phyloP scores from a whole-genome alignment of 1,139 yeast species.

The Kodamaea sp. region DNA sequence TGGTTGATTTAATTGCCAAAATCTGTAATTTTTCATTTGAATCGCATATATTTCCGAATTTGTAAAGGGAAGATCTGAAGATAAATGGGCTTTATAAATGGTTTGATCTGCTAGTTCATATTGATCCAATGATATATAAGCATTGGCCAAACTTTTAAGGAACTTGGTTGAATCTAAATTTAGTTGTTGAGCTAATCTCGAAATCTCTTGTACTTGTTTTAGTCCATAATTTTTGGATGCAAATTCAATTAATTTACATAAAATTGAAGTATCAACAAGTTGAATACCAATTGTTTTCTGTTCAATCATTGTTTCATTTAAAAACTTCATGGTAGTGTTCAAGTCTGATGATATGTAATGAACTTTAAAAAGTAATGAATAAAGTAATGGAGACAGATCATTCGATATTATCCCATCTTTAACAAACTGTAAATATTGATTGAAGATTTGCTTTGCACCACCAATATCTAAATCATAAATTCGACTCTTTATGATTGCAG shows the following conservation, averaged over 20 bases:
- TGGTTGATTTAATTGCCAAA: conserved; percentile 22
- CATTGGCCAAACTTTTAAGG: conserved; percentile 18
- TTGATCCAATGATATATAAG: conserved; percentile 30
- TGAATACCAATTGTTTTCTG: conserved; percentile 16
- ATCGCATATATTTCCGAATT: conserved; percentile 25
- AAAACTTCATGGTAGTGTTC: conserved; percentile 36
- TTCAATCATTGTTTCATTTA: conserved; percentile 30
- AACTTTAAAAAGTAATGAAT: conserved; percentile 38
- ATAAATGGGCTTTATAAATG: conserved; percentile 28
- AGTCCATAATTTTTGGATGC: conserved; percentile 24
- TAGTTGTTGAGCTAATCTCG: conserved; percentile 18
- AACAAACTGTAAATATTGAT: conserved; percentile 16
- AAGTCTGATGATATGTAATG: conserved; percentile 37
- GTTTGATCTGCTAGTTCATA: conserved; percentile 32
- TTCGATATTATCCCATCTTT: conserved; percentile 16
- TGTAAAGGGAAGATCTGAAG: conserved; percentile 28
- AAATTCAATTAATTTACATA: conserved; percentile 18
- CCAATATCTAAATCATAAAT: conserved; percentile 43
- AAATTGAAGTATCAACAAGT: conserved; percentile 19
- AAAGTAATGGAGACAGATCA: conserved; percentile 36
- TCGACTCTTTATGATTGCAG: conserved; percentile 47
- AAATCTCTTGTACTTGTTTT: conserved; percentile 21
- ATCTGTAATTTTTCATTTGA: conserved; percentile 31
- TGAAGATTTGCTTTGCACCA: conserved; percentile 31
- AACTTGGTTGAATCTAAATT: conserved; percentile 15